Conservation (phyloP, 2,329 filamentous ascomycete genomes). For the Metarhizium humberi region DNA sequence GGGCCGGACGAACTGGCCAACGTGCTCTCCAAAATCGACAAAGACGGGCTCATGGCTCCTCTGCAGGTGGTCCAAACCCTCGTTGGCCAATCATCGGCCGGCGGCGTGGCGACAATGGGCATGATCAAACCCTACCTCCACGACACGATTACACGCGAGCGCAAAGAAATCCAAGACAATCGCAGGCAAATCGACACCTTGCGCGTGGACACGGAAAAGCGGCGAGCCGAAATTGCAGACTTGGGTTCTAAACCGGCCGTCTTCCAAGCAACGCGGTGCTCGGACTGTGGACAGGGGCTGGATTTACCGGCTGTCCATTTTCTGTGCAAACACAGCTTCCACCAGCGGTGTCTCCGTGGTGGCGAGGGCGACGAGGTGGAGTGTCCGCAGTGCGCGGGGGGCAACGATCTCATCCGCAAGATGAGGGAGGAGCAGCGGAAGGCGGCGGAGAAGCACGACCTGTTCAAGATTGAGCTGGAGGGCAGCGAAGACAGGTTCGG, state of each 20-base stretch:
- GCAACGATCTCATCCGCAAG: conserved; percentile 81
- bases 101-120: conserved; percentile 83
- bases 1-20: conserved; percentile 70
- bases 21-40: conserved; percentile 78
- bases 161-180: conserved; percentile 74
- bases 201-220: conserved; percentile 70
- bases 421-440: conserved; percentile 82
- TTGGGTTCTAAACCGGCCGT: conserved; percentile 72
- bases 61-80: conserved; percentile 94
- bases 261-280: conserved; percentile 85
- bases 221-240: conserved; percentile 68
- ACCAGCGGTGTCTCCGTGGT: conserved; percentile 69
- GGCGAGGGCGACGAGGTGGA: conserved; percentile 57
- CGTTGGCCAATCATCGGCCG: conserved; percentile 42
- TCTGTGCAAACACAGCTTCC: conserved; percentile 93
- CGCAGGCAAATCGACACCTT: conserved; percentile 75
- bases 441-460: conserved; percentile 74
- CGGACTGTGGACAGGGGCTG: conserved; percentile 66
- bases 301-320: conserved; percentile 93
- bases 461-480: conserved; percentile 75
- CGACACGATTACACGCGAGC: conserved; percentile 79
- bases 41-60: conserved; percentile 87
- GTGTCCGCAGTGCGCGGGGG: conserved; percentile 75
- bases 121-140: conserved; percentile 91
- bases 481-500: conserved; percentile 74